Evolutionary conservation across 768 basidiomycete species (phyloP), one percentile per base, ranked within the genome.

Genomic region (Thelephora ganbajun): DNA sequence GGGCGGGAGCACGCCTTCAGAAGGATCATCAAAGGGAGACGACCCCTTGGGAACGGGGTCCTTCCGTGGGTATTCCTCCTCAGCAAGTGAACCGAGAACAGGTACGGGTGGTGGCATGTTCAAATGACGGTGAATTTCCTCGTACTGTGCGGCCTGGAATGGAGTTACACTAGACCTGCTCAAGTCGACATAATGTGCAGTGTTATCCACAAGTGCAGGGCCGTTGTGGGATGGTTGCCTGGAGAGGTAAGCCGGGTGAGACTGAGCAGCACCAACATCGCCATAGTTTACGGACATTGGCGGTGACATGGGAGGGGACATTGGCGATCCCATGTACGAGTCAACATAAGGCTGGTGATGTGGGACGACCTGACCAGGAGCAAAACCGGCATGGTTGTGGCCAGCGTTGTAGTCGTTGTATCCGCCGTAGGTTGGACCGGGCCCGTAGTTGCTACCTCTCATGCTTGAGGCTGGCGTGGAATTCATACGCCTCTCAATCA

Each of bases 141-240:
- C 74, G 55, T 86, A 86, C 59, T 87, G 85, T 0, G 69, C 71
- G 35, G 80, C 83, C 57, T 87, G 84, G 70, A 71, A 83, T 0
- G 83, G 83, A 2, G 82, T 77, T 2, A 84, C 74, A 54, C 82
- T 83, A 14, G 78, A 77, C 39, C 84, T 71, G 57, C 63, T 66
- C 36, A 87, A 66, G 54, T 86, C 79, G 34, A 77, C 68, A 48
- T 86, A 84, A 50, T 78, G 73, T 11, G 66, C 56, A 35, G 58
- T 56, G 7, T 42, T n/a, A 7, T 44, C 41, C 14, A 35, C 14
- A n/a, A 45, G 45, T 35, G 37, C n/a, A 11, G 22, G 42, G 14
- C 39, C 39, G 7, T 6, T 16, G 11, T 6, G 14, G 22, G 39
- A 41, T n/a, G 41, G 41, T 13, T 52, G 51, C 16, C 53, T 20